Conservation (phyloP, 2,329 filamentous ascomycete genomes). For the Zymoseptoria pseudotritici region DNA sequence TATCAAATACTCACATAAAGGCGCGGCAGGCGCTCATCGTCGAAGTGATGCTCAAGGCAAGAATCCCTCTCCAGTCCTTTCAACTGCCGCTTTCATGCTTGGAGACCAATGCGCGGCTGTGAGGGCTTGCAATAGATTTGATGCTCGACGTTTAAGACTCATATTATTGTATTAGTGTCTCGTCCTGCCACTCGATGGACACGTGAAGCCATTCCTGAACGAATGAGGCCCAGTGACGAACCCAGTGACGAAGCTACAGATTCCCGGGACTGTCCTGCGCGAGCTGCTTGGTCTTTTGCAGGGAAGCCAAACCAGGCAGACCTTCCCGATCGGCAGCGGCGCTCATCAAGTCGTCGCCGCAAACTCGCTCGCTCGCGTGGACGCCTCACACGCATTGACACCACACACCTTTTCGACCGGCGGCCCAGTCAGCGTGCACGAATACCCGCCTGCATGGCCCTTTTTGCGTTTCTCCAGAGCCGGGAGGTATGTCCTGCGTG, state of each 20-base stretch:
- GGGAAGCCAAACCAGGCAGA: neutral
- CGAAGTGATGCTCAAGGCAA: neutral
- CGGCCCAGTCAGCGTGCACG: neutral
- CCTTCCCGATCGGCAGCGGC: neutral
- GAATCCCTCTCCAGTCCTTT: neutral
- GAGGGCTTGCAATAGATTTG: conserved; percentile 7
- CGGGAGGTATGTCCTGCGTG: neutral
- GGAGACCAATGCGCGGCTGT: conserved; percentile 38
- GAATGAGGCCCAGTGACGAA: too few relatives aligned
- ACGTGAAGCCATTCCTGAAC: too few relatives aligned
- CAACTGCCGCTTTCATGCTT: conserved; percentile 25
- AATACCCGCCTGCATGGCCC: neutral
- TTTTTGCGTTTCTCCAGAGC: neutral
- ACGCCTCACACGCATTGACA: neutral
- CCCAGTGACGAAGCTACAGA: too few relatives aligned
- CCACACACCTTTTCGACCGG: neutral
- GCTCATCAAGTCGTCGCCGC: neutral
- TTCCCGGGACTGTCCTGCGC: neutral
- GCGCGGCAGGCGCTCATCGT: neutral
- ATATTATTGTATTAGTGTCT: too few relatives aligned
- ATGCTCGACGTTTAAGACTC: neutral
- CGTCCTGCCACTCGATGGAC: too few relatives aligned
- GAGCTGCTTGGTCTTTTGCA: neutral
- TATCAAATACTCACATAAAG: neutral
- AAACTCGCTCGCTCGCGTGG: neutral